Evolutionary conservation across 257 asterid genomes (phyloP).

Genomic region (Misopates orontium): DNA sequence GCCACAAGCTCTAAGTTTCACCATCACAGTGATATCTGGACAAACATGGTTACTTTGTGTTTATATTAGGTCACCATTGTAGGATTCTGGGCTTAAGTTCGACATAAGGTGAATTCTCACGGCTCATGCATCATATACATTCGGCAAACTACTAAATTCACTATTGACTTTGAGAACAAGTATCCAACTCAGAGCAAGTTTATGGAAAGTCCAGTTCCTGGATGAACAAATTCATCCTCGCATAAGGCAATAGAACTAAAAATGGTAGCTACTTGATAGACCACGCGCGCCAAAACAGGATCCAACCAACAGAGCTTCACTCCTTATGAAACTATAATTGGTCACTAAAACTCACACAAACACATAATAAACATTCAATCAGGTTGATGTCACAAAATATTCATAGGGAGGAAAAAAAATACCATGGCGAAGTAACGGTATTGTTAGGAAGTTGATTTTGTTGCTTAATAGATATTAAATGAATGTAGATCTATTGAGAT

Average conservation of each 20-base stretch:
- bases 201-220: no score
- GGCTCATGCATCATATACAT: constrained; percentile 1
- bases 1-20: constrained; percentile 6
- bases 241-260: neutral
- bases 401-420: neutral
- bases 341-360: no score
- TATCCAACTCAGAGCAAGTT: constrained; percentile 14
- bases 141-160: constrained; percentile 1
- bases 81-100: no score
- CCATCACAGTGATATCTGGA: constrained; percentile 13
- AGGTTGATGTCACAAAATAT: neutral
- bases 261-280: no score
- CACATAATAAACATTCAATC: neutral
- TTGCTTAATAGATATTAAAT: neutral
- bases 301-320: no score
- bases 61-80: neutral
- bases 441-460: neutral
- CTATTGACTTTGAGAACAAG: neutral
- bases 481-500: neutral
- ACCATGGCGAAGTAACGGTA: neutral
- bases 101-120: neutral
- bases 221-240: neutral
- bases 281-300: neutral
- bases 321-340: no score
- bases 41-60: neutral